Conservation (phyloP, 2,329 filamentous ascomycete genomes). For the Fusarium sacchari region DNA sequence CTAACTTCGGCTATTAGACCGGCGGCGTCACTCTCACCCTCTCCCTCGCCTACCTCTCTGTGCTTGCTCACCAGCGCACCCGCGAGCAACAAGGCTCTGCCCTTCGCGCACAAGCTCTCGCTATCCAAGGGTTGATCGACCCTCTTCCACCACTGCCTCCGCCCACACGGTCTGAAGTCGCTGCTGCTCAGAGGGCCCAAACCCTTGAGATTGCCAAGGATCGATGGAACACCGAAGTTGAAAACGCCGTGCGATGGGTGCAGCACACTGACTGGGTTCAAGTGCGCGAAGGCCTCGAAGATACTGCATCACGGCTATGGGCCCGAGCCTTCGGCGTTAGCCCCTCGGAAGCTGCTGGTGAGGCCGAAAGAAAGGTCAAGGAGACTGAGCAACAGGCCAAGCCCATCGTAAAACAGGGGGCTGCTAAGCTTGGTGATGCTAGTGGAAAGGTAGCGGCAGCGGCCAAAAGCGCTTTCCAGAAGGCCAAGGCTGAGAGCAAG, state of each 20-base stretch:
- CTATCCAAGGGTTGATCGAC: conserved; percentile 64
- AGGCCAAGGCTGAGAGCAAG: conserved; percentile 45
- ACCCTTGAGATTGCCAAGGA: conserved; percentile 77
- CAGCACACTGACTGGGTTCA: conserved; percentile 73
- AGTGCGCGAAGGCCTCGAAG: conserved; percentile 68
- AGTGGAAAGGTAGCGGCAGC: conserved; percentile 46
- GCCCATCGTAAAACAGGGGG: conserved; percentile 49
- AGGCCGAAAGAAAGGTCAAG: conserved; percentile 44
- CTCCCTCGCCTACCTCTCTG: conserved; percentile 75
- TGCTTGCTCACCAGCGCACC: conserved; percentile 75
- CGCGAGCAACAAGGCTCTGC: conserved; percentile 67
- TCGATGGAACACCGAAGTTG: conserved; percentile 80
- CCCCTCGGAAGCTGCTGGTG: conserved; percentile 43
- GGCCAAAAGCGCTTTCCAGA: conserved; percentile 50
- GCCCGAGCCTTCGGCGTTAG: conserved; percentile 51
- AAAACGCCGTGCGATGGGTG: conserved; percentile 71
- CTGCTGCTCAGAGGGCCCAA: conserved; percentile 62
- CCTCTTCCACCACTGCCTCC: conserved; percentile 58
- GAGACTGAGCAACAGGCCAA: conserved; percentile 48
- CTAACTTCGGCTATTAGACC: conserved; percentile 59
- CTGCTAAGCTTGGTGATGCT: conserved; percentile 34
- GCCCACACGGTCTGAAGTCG: conserved; percentile 61
- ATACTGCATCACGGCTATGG: conserved; percentile 58
- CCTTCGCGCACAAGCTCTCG: conserved; percentile 66
- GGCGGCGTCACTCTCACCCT: conserved; percentile 81